Evolutionary conservation across 2,329 filamentous ascomycete species (phyloP).

Genomic region (Cyphellophora europaea): DNA sequence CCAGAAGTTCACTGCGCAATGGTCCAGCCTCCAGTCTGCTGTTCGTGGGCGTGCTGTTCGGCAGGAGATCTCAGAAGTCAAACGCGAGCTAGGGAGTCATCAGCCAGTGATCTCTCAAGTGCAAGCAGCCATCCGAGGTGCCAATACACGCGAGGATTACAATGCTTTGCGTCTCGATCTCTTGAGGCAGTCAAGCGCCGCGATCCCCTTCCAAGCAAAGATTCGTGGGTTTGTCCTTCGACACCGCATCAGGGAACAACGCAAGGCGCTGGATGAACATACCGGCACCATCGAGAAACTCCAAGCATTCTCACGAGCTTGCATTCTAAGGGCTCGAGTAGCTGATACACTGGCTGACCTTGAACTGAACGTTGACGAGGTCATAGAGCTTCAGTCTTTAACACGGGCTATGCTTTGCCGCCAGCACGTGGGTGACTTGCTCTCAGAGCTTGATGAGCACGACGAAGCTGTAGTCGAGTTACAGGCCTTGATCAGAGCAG

Average conservation of each 20-base stretch:
- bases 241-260: slow-evolving; percentile 22
- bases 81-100: slow-evolving; percentile 33
- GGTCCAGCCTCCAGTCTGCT: slow-evolving; percentile 36
- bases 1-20: slow-evolving; percentile 29
- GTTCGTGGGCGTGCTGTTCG: slow-evolving; percentile 31
- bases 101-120: slow-evolving; percentile 35
- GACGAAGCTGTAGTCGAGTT: slow-evolving; percentile 68
- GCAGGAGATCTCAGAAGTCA: slow-evolving; percentile 22
- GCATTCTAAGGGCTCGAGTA: slow-evolving; percentile 29
- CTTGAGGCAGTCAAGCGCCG: slow-evolving; percentile 45
- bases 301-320: slow-evolving; percentile 32
- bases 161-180: slow-evolving; percentile 43
- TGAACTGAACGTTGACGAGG: slow-evolving; percentile 55
- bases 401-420: slow-evolving; percentile 72
- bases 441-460: slow-evolving; percentile 71
- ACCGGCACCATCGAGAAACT: slow-evolving; percentile 24
- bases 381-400: slow-evolving; percentile 64
- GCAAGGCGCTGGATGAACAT: slow-evolving; percentile 23
- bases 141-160: slow-evolving; percentile 31
- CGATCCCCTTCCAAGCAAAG: slow-evolving; percentile 57
- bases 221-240: slow-evolving; percentile 26
- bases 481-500: slow-evolving; percentile 65
- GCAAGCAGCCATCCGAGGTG: slow-evolving; percentile 43
- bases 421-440: slow-evolving; percentile 60
- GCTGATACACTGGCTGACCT: slow-evolving; percentile 58